Base-by-base conservation (phyloP, 2,329 filamentous ascomycete species). In the Arachnomyces sp. region DNA sequence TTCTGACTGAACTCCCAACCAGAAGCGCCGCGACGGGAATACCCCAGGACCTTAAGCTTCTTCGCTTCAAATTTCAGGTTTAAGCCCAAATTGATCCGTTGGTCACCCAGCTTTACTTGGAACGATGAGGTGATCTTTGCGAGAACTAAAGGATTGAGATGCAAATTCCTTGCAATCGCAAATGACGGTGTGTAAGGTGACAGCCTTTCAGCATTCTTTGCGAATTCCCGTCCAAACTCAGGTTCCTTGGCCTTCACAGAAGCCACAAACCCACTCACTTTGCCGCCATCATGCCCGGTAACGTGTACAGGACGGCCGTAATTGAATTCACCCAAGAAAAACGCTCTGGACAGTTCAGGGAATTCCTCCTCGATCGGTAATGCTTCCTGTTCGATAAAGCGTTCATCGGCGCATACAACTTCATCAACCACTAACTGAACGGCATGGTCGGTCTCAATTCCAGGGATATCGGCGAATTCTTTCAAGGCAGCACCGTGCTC, bases 41-140 rank as follows among this genome's bases (percentile, higher is more conserved):
- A 98, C 1, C 92, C 92, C 25, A 98, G 68, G 5, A 98, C 92
- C 67, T 98, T 98, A 52, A 89, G 75, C 65, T 95, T 95, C 66
- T 86, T 90, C 2, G 80, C 86, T 60, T 98, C 92, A 44, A 98
- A 98, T 62, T 98, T 98, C 50, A 98, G 74, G 56, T 98, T 98
- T 45, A 98, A 72, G 0, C 92, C 92, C 16, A 98, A 70, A 54
- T 98, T 98, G 46, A 95, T 74, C 52, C 86, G 84, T 43, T 88
- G 71, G 17, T 85, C 87, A 42, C 86, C 86, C 3, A 90, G 79
- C 13, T 79, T 78, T 42, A 98, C 85, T 40, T 82, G 84, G 62
- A 94, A 96, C 0, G 90, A 89, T 2, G 92, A 94, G 0, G 92
- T 96, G 54, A 98, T 85, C 72, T 95, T 98, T 63, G 89, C 94